Conservation (phyloP, 2,329 filamentous ascomycete species). For the Aspergillus sp. region DNA sequence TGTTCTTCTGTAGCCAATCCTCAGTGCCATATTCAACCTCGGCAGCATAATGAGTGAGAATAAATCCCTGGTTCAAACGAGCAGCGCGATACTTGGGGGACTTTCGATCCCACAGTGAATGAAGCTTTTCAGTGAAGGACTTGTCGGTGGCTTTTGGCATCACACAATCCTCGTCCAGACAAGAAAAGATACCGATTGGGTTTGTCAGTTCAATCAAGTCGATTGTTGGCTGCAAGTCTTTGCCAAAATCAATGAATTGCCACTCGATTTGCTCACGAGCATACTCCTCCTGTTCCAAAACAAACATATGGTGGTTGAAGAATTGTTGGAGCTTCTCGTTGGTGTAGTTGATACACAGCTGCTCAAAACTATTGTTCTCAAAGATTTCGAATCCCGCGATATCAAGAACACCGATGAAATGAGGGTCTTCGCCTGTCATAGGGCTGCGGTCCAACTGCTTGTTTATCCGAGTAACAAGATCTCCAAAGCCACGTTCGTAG, state of each 20-base stretch:
- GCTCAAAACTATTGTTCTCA: slow-evolving; percentile 96
- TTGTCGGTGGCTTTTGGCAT: slow-evolving; percentile 99
- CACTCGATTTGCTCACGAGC: slow-evolving; percentile 96
- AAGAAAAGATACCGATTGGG: slow-evolving; percentile 97
- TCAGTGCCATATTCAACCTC: slow-evolving; percentile 96
- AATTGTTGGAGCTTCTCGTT: slow-evolving; percentile 99
- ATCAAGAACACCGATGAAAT: slow-evolving; percentile 96
- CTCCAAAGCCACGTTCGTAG: slow-evolving; percentile 92
- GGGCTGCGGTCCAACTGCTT: slow-evolving; percentile 82
- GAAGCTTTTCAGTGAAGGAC: slow-evolving; percentile 96
- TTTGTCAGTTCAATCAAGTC: slow-evolving; percentile 95
- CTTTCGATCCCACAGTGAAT: slow-evolving; percentile 94
- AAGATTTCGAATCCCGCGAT: slow-evolving; percentile 99
- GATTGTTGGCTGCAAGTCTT: slow-evolving; percentile 94
- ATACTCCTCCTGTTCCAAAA: slow-evolving; percentile 97
- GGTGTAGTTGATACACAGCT: slow-evolving; percentile 99
- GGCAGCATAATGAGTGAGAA: slow-evolving; percentile 94
- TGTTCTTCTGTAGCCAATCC: slow-evolving; percentile 98
- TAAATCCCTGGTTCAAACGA: slow-evolving; percentile 83
- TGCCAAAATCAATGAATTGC: slow-evolving; percentile 99
- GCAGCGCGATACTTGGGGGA: slow-evolving; percentile 88
- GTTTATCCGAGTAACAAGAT: slow-evolving; percentile 89
- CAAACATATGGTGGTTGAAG: slow-evolving; percentile 99
- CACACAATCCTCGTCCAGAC: slow-evolving; percentile 93
- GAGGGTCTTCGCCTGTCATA: slow-evolving; percentile 77